Evolutionary conservation across 78 protist genomes (phyloP), one percentile per base, ranked within the genome.

Genomic region (Dictyostelium capitatum): DNA sequence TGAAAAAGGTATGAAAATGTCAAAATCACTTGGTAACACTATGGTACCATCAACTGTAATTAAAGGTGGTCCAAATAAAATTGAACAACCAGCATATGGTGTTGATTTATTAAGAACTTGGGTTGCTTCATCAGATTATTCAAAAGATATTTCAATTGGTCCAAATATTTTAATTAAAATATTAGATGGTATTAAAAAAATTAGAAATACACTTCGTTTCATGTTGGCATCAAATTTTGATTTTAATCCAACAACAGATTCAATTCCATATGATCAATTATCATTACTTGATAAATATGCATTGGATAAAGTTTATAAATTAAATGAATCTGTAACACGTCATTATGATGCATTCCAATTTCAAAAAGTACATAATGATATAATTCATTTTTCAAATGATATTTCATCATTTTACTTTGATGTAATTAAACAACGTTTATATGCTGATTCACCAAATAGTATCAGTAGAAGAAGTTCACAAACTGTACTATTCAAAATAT

Each of bases 11-110:
- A 43, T 41, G 43, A 97, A 98, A 82, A 98, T 98, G 98, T 89
- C 97, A n/a, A 98, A 98, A 83, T 95, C 98, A 32, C 80, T 98
- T 6, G 99, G 98, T 19, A 98, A 98, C 64, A 96, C 92, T n/a
- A 50, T 98, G 2, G 96, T 91, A 17, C 99, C 98, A 3, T n/a
- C 28, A 1, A 20, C 30, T 4, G 82, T 98, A 15, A 78, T 97
- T 46, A 77, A 80, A 28, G 98, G 99, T 47, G 98, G 97, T 30
- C 59, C 64, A 12, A 53, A 83, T 75, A 28, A 32, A 25, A 72
- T 69, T 89, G 20, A 50, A 64, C 17, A 89, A 62, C 97, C 97
- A 41, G 95, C 96, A 9, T 92, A 90, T 82, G 98, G 98, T 25
- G 98, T 98, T 28, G 98, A 98, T 73, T 83, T 95, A 17, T 85